These are phyloP conservation scores for Posidonia australis DNA, from an alignment of 106 monocot genomes.

Conservation along the genomic window DNA sequence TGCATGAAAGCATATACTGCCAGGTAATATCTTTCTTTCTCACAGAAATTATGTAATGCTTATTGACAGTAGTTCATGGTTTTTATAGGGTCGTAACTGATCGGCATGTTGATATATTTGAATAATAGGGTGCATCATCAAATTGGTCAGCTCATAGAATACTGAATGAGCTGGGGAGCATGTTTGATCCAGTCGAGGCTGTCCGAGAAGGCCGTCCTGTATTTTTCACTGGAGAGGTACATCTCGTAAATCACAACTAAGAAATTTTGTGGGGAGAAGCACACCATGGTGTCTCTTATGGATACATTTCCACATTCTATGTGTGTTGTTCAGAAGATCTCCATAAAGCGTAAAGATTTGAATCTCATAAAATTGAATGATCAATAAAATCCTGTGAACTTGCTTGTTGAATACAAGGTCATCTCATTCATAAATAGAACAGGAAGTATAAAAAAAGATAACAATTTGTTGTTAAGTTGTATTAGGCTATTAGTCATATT, in stretches of 20 bases:
- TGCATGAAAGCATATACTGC: slow-evolving; percentile 95
- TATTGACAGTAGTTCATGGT: neutral
- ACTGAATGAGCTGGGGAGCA: slow-evolving; percentile 38
- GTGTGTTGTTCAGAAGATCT: too few species aligned
- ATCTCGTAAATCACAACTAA: neutral
- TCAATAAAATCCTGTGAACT: too few species aligned
- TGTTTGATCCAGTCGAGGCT: slow-evolving; percentile 77
- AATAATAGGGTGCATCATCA: slow-evolving; percentile 69
- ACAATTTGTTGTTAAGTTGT: too few species aligned
- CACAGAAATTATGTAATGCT: neutral
- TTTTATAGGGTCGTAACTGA: neutral
- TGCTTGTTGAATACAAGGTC: too few species aligned
- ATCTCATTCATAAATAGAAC: too few species aligned
- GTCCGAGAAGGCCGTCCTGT: slow-evolving; percentile 64
- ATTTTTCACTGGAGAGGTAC: slow-evolving; percentile 95
- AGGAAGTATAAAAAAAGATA: too few species aligned
- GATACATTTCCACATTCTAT: too few species aligned
- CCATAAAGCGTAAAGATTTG: too few species aligned
- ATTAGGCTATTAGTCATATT: too few species aligned
- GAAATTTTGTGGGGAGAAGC: too few species aligned
- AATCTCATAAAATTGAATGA: too few species aligned
- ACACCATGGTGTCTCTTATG: too few species aligned
- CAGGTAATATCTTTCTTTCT: slow-evolving; percentile 31
- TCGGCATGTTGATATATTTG: neutral
- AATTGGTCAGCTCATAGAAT: slow-evolving; percentile 88